Conservation (phyloP, 768 basidiomycete genomes). For the Auriscalpium orientale region DNA sequence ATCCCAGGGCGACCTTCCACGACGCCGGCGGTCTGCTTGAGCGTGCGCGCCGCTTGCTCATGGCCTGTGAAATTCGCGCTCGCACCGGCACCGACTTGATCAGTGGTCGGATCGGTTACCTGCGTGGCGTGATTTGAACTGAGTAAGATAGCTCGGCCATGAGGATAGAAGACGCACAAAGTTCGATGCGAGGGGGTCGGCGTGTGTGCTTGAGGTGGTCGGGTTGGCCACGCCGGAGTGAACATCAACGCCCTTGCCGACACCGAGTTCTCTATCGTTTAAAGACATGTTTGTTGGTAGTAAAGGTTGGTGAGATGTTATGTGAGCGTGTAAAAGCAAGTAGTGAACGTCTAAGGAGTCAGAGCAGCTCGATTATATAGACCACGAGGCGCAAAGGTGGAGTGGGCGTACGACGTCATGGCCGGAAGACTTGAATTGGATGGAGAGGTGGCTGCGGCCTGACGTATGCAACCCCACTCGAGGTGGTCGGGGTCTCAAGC, state of each 20-base stretch:
- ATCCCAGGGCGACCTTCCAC: conserved; percentile 48
- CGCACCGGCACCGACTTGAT: conserved; percentile 34
- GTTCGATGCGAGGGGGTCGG: conserved; percentile 32
- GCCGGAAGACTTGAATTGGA: neutral
- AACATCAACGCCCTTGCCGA: conserved; percentile 27
- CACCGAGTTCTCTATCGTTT: conserved; percentile 24
- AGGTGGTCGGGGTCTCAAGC: too few relatives aligned
- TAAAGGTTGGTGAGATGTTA: neutral
- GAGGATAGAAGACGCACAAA: conserved; percentile 29
- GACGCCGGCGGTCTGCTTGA: conserved; percentile 40
- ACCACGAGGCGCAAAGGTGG: neutral
- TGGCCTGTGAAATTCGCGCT: conserved; percentile 32
- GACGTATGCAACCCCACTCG: too few relatives aligned
- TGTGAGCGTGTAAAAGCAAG: too few relatives aligned
- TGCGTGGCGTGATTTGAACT: conserved; percentile 13
- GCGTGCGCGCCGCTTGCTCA: conserved; percentile 30
- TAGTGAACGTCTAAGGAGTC: too few relatives aligned
- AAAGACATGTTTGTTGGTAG: conserved; percentile 27
- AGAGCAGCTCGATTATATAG: too few relatives aligned
- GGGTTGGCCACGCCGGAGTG: conserved; percentile 41
- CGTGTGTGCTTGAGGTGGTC: conserved; percentile 28
- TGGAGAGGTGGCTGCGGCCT: too few relatives aligned
- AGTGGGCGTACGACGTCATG: neutral
- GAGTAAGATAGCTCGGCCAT: too few relatives aligned
- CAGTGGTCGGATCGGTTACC: conserved; percentile 35